Conservation (phyloP, 2,329 filamentous ascomycete genomes). For the Aspergillus intermedius region DNA sequence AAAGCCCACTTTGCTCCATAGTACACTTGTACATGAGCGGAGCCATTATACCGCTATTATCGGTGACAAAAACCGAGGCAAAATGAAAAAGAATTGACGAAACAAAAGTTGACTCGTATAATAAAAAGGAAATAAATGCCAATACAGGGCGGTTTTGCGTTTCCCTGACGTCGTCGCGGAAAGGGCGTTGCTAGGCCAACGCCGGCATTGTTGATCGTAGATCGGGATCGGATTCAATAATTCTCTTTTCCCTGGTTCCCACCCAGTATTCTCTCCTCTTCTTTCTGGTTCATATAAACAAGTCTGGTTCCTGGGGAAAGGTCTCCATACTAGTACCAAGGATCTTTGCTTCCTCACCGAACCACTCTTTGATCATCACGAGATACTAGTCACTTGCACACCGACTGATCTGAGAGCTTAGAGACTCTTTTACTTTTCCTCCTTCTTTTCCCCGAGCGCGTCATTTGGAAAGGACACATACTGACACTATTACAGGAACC, state of each 20-base stretch:
- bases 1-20: not conserved
- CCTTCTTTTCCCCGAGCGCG: conserved; percentile 11
- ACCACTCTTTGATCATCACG: conserved; percentile 3
- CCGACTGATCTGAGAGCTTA: conserved; percentile 1
- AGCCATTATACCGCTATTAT: not conserved
- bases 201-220: conserved; percentile 36
- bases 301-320: conserved; percentile 4
- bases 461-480: conserved; percentile 36
- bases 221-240: conserved; percentile 28
- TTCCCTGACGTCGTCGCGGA: conserved; percentile 24
- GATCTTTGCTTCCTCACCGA: conserved; percentile 1
- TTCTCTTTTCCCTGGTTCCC: conserved; percentile 21
- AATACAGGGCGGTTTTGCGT: conserved; percentile 18
- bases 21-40: not conserved
- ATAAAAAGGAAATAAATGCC: not conserved
- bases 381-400: conserved; percentile 12
- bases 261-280: conserved; percentile 19
- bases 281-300: conserved; percentile 3
- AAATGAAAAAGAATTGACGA: conserved; percentile 5
- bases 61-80: not conserved
- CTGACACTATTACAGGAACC: conserved; percentile 57
- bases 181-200: conserved; percentile 33
- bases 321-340: conserved; percentile 1
- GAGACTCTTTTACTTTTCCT: conserved; percentile 5
- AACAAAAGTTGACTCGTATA: conserved; percentile 1